Base-by-base conservation (phyloP, 805 yeast genomes). In the Lipomyces chichibuensis region DNA sequence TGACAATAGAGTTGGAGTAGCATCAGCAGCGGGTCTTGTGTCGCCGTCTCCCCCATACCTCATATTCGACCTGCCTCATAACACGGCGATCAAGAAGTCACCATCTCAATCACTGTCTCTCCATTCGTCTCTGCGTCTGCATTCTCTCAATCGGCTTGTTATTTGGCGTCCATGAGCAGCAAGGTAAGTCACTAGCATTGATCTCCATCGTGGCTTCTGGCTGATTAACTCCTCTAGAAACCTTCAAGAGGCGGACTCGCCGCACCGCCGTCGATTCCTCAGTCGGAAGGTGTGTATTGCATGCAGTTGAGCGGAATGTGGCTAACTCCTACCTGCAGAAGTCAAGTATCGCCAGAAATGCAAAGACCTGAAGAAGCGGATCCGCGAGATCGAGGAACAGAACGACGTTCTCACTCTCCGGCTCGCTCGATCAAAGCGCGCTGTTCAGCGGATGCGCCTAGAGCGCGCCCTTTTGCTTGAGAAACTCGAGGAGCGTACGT, bases 401-500 rank as follows among this genome's bases (percentile, higher is more conserved):
- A 74, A 81, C 23, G 84, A 80, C 64, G 84, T 87, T 7, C 85
- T 92, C 63, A 84, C 92, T 0, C 79, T 92, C 37, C 90, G 95
- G 1, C 86, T 95, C 43, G 84, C 88, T 17, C 85, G 97, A 72
- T 88, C 96, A 13, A 86, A 90, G 70, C 83, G 86, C 33, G 85
- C 92, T 8, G 87, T 93, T 46, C 86, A 91, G 72, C 81, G 98
- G 70, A 81, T 91, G 57, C 85, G 97, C 65, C 83, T 92, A 57
- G 98, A 95, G 75, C 89, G 95, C 74, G 85, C 93, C 1, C 80
- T 94, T 13, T 79, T 95, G 37, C 79, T 93, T 56, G 97, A 94
- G 75, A 83, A 90, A 67, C 82, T 95, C 54, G 98, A 93, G 72
- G 82, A 82, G 54, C 69, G 74, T n/a, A 66, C 73, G 11, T 32